These are phyloP conservation scores for Isatis tinctoria DNA, from an alignment of 345 rosid genomes.

Conservation along the genomic window DNA sequence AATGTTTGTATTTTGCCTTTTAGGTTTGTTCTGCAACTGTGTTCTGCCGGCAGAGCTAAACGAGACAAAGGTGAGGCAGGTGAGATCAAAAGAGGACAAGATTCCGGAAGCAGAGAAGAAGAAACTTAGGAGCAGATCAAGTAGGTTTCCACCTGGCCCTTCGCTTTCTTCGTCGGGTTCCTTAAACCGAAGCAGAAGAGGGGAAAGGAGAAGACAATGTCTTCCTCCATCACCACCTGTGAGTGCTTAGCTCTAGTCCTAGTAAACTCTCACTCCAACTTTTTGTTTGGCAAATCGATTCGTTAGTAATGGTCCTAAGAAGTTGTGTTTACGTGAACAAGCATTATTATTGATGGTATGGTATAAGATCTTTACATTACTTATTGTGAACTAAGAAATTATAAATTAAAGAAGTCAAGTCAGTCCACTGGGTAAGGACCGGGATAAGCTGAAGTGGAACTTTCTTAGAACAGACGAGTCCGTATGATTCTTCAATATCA, in stretches of 20 bases:
- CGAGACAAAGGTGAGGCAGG: conserved; percentile 61
- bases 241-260: conserved; percentile 28
- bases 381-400: background rate
- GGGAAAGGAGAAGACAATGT: conserved; percentile 57
- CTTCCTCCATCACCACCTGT: conserved; percentile 60
- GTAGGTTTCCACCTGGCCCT: conserved; percentile 41
- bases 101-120: conserved; percentile 56
- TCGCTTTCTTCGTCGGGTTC: conserved; percentile 59
- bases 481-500: conserved; percentile 45
- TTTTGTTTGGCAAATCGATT: background rate
- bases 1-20: background rate
- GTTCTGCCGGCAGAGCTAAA: conserved; percentile 82
- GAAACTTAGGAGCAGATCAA: conserved; percentile 67
- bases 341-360: conserved; percentile 12
- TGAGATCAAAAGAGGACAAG: conserved; percentile 43
- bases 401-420: background rate
- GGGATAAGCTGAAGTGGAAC: conserved; percentile 36
- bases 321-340: conserved; percentile 14
- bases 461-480: conserved; percentile 43
- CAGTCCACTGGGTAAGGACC: conserved; percentile 15
- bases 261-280: background rate
- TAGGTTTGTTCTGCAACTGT: conserved; percentile 90
- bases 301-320: conserved; percentile 12
- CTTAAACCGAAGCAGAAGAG: conserved; percentile 44
- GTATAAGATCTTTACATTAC: conserved; percentile 4